Percentiles rank a stretch among this genome's conserved stretches.
These are phyloP conservation scores for Dactylellina sp. DNA, from an alignment of 2,329 filamentous ascomycete species.

Conservation along the genomic window DNA sequence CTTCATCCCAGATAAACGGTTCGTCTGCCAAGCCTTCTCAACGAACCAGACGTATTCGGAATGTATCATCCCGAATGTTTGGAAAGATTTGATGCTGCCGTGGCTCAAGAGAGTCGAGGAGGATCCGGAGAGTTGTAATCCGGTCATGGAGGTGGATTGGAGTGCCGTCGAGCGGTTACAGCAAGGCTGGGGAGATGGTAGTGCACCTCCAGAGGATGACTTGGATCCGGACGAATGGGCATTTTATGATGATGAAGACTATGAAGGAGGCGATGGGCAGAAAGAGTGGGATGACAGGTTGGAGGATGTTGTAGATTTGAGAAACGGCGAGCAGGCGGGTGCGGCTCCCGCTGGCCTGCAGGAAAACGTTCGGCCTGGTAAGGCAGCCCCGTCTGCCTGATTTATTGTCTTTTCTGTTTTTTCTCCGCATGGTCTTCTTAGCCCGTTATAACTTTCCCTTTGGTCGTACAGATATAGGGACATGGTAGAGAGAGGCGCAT, in stretches of 20 bases:
- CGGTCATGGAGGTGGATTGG: slow-evolving; percentile 40
- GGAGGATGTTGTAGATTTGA: slow-evolving; percentile 35
- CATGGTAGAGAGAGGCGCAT: too few relatives aligned
- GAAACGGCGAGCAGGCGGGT: slow-evolving; percentile 13
- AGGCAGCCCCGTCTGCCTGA: slow-evolving; percentile 47
- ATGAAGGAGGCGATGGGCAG: neutral
- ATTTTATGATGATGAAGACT: slow-evolving; percentile 14
- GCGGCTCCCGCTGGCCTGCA: slow-evolving; percentile 9
- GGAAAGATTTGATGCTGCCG: slow-evolving; percentile 37
- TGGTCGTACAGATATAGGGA: neutral
- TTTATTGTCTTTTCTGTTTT: slow-evolving; percentile 6
- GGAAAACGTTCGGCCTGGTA: slow-evolving; percentile 41
- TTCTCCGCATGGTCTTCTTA: neutral
- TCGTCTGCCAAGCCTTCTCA: slow-evolving; percentile 58
- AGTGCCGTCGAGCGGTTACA: slow-evolving; percentile 32
- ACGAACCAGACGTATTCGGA: slow-evolving; percentile 48
- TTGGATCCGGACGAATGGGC: slow-evolving; percentile 32
- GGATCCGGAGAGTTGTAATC: slow-evolving; percentile 47
- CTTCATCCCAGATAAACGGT: slow-evolving; percentile 58
- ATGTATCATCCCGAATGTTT: slow-evolving; percentile 37
- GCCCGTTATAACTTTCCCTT: neutral
- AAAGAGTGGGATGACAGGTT: neutral
- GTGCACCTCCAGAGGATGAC: neutral
- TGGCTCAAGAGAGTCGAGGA: slow-evolving; percentile 45
- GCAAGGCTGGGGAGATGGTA: slow-evolving; percentile 31